Evolutionary conservation across 2,329 filamentous ascomycete species (phyloP).

Genomic region (Apiospora malaysiana): DNA sequence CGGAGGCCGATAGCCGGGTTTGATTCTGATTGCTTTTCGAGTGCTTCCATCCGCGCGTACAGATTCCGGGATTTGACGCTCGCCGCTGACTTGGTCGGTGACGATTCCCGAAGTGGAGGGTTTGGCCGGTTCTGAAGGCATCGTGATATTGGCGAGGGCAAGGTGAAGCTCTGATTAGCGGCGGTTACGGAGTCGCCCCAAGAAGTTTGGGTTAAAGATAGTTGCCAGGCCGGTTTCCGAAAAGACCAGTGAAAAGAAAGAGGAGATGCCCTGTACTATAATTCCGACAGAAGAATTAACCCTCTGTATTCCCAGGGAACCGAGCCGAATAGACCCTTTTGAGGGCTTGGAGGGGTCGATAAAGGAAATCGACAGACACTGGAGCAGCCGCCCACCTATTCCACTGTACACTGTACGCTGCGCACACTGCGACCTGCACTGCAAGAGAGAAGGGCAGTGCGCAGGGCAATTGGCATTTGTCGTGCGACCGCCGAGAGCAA

Average conservation of each 20-base stretch:
- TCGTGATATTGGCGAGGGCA: conserved; percentile 7
- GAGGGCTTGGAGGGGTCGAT: conserved; percentile 15
- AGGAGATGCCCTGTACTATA: not conserved
- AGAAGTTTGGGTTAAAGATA: not conserved
- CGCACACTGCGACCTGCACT: too few species aligned
- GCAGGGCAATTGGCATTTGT: not conserved
- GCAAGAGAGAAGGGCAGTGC: not conserved
- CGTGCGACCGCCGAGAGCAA: not conserved
- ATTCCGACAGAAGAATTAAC: not conserved
- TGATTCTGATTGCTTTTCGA: conserved; percentile 92
- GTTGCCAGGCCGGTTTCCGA: not conserved
- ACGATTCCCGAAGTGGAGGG: conserved; percentile 75
- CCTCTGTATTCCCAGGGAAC: conserved; percentile 3
- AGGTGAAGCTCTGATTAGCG: not conserved
- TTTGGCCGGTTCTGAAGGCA: conserved; percentile 19
- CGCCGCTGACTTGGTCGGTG: conserved; percentile 74
- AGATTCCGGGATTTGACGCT: conserved; percentile 89
- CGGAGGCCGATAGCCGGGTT: conserved; percentile 89
- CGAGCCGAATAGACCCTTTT: conserved; percentile 9
- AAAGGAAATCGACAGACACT: not conserved
- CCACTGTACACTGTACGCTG: not conserved
- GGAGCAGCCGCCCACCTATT: conserved; percentile 14
- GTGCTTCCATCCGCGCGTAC: conserved; percentile 85
- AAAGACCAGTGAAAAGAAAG: not conserved
- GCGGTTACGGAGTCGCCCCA: not conserved